Evolutionary conservation across 2,329 filamentous ascomycete genomes (phyloP), one percentile per base, ranked within the genome.

Genomic region (Magnaporthiopsis poae): DNA sequence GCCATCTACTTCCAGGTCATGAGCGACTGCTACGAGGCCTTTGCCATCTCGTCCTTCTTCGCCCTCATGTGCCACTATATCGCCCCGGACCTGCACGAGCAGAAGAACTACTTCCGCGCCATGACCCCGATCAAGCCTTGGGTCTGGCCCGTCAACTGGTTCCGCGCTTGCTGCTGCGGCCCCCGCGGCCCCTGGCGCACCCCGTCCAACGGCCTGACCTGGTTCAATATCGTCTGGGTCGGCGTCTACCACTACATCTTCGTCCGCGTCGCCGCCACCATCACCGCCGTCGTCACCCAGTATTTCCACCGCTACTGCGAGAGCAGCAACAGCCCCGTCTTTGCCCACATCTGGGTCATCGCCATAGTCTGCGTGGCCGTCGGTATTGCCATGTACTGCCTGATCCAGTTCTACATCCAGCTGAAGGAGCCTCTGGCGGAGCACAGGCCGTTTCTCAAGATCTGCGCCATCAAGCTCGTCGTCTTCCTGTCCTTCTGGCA

Each of bases 401-500:
- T 96, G 61, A 88, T 96, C 69, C 91, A 96, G 72, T 95, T 95
- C 76, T 96, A 96, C 76, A 76, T 90, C 36, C 91, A 96, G 75
- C 81, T 95, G 62, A 87, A 86, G 69, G 78, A 82, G 0, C 85
- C 90, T 67, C 82, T 96, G 33, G 81, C 83, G 9, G 83, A 88
- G 66, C 86, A 96, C 73, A 82, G 80, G 25, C 90, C 91, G 0
- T 89, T 94, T 70, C 77, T 94, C 70, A 96, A 96, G 77, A 87
- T 96, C 33, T 74, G 92, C 27, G 90, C 91, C 72, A 95, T 96
- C 78, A 96, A 96, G 77, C 83, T 96, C 35, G 91, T 96, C 73
- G 92, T 96, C 73, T 96, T 96, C 80, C 83, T 96, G 71, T 92
- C 89, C 52, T 96, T 96, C 77, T 96, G 92, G 92, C 92, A 96